Base-by-base conservation (phyloP, 108 stramenopile genomes). In the Skeletonema potamos region DNA sequence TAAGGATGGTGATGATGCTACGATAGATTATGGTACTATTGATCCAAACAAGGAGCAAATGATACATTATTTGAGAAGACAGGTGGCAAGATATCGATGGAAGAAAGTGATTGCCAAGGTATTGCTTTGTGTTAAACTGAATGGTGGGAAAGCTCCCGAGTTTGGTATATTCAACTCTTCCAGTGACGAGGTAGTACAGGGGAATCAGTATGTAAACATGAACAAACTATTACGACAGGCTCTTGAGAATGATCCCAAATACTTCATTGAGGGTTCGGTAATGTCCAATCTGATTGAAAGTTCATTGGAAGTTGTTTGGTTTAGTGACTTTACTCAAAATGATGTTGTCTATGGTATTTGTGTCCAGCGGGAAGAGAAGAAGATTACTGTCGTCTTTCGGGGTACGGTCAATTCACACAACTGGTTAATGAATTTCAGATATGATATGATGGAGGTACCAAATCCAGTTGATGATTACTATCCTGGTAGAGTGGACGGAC, bases 271-370 rank as follows among this genome's bases (percentile, higher is more conserved):
- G 1, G 48, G 48, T 7, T 22, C 20, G 1, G 48, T 51, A 6
- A 51, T 51, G 48, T 51, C 18, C 8, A 51, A 51, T 28, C 73
- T 74, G 17, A 58, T 74, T 59, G 64, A 74, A 32, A 66, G 64
- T 27, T 58, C 58, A 13, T 66, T 66, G 29, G 73, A 74, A 24
- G n/a, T 74, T 12, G 64, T 74, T 2, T 74, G 64, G 64, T 74
- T 64, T 34, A 59, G 43, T 18, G 73, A 74, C 58, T 26, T 46
- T 28, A 56, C 22, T 27, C 58, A 58, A 59, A 48, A 58, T 51
- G 73, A 66, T 58, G 73, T 74, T 29, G 73, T 74, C n/a, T 74
- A 66, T 58, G 58, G 73, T 6, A 64, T 74, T 27, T 74, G 73
- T 48, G 33, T 62, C 28, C 27, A 74, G 18, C 0, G 73, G 2